phyloP scores from a whole-genome alignment of 495 filamentous ascomycete genomes.

The Talaromyces borbonicus region DNA sequence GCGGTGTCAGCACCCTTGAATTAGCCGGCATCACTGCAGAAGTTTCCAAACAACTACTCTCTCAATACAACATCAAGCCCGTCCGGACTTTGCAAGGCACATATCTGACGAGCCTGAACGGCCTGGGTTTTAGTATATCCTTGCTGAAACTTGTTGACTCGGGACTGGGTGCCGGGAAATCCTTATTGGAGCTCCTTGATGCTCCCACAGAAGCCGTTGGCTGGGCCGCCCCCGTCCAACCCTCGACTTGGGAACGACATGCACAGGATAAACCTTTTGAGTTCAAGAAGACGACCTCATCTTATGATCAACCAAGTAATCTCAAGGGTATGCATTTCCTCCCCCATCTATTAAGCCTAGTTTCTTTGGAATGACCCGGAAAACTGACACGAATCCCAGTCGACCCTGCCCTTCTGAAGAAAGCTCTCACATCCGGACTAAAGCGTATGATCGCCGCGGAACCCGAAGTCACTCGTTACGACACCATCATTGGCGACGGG shows the following conservation, averaged over 20 bases:
- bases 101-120: constrained; percentile 81
- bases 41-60: constrained; percentile 65
- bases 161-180: constrained; percentile 61
- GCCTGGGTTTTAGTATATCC: constrained; percentile 82
- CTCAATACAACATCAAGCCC: constrained; percentile 60
- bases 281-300: constrained; percentile 46
- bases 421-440: constrained; percentile 56
- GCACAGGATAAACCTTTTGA: constrained; percentile 25
- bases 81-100: constrained; percentile 50
- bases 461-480: constrained; percentile 75
- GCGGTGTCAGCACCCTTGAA: constrained; percentile 83
- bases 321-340: constrained; percentile 42
- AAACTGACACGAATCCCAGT: constrained; percentile 36
- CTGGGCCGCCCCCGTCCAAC: constrained; percentile 64
- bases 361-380: background rate
- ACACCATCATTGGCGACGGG: constrained; percentile 90
- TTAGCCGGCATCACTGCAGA: constrained; percentile 84
- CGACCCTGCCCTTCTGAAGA: constrained; percentile 47
- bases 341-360: background rate
- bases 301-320: constrained; percentile 53
- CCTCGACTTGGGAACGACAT: constrained; percentile 44
- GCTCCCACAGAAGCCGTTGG: constrained; percentile 75
- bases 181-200: constrained; percentile 82
- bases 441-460: constrained; percentile 66
- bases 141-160: constrained; percentile 75